Evolutionary conservation across 1,284 basidiomycete genomes (phyloP).

Genomic region (Rhodotorula sp.): DNA sequence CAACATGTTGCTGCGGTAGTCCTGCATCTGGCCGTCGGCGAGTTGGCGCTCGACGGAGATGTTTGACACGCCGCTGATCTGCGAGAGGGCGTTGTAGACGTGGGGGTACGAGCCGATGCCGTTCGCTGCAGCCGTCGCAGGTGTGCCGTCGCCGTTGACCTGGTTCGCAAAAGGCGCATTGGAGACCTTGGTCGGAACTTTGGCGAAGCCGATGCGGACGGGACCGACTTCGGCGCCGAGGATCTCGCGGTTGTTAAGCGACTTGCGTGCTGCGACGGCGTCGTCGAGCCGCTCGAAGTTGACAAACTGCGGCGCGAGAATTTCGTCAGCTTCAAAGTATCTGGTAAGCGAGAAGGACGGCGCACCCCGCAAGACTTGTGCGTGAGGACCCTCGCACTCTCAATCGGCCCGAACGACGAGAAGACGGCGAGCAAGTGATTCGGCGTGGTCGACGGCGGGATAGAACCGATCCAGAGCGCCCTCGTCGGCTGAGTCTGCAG

Average conservation of each 20-base stretch:
- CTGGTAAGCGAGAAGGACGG: not conserved
- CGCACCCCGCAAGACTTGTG: constrained; percentile 89
- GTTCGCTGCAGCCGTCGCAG: not conserved
- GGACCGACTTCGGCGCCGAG: constrained; percentile 92
- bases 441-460: constrained; percentile 87
- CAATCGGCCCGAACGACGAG: constrained; percentile 93
- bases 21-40: constrained; percentile 83
- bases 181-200: constrained; percentile 35
- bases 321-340: no score
- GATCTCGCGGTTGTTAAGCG: constrained; percentile 90
- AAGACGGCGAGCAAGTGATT: constrained; percentile 85
- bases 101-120: constrained; percentile 13
- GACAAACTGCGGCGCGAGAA: constrained; percentile 55
- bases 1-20: constrained; percentile 86
- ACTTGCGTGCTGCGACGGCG: constrained; percentile 88
- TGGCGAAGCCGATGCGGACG: constrained; percentile 93
- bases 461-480: constrained; percentile 93
- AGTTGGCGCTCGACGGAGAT: constrained; percentile 82
- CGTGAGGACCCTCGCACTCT: constrained; percentile 89
- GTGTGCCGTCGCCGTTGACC: constrained; percentile 7
- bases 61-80: constrained; percentile 78
- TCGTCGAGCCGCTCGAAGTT: constrained; percentile 97
- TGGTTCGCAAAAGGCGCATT: constrained; percentile 5
- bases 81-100: constrained; percentile 67
- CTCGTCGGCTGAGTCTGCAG: constrained; percentile 70